Percentiles rank a stretch among this genome's conserved stretches.
Evolutionary conservation across 164 flowering plant genomes (phyloP).

Genomic region (Akebia trifoliata): DNA sequence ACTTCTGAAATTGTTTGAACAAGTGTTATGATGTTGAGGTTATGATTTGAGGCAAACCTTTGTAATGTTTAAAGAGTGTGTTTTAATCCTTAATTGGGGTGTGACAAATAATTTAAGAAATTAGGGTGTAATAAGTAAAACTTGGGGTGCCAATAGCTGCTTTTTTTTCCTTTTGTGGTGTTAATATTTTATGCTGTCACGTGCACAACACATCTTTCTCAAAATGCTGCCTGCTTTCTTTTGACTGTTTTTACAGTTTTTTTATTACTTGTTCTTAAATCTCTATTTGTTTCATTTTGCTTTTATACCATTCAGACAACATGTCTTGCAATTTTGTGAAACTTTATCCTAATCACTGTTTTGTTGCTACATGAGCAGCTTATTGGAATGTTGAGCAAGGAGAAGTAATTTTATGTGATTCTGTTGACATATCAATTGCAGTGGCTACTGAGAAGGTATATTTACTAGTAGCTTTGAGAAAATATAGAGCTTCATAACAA

Average conservation of each 20-base stretch:
- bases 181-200: not conserved
- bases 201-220: not conserved
- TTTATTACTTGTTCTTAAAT: not conserved
- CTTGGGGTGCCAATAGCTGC: no score
- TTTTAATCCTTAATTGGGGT: no score
- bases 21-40: no score
- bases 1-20: no score
- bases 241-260: not conserved
- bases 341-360: not conserved
- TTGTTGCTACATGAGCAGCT: constrained; percentile 37
- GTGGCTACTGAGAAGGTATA: constrained; percentile 98
- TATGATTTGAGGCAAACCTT: no score
- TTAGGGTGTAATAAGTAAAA: no score
- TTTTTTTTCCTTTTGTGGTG: no score
- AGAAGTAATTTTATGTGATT: constrained; percentile 53
- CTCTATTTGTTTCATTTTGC: constrained; percentile 6
- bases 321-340: not conserved
- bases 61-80: no score
- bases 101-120: no score
- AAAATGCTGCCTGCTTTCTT: not conserved
- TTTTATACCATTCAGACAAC: not conserved
- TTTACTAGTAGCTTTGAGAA: constrained; percentile 2
- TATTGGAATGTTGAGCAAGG: constrained; percentile 79
- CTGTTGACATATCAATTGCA: constrained; percentile 91
- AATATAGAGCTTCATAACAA: not conserved